phyloP scores from a whole-genome alignment of 768 basidiomycete species.

The Tricholoma hemisulphureum region DNA sequence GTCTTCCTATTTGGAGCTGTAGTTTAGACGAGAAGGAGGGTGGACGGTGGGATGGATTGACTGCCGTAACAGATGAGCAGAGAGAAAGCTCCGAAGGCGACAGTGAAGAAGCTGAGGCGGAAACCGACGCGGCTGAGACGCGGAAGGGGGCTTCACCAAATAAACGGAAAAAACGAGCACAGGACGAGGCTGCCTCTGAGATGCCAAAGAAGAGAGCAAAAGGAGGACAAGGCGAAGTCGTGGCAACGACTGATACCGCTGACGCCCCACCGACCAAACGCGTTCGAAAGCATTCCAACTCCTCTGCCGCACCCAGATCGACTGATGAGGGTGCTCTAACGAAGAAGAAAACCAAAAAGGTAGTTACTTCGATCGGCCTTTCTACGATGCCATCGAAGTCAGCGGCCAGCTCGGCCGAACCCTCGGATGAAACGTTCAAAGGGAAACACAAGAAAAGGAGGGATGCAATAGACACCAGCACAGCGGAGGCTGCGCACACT shows the following conservation, averaged over 20 bases:
- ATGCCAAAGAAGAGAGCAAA: constrained; percentile 49
- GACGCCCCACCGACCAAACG: constrained; percentile 5
- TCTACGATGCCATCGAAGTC: not conserved
- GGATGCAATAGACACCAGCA: constrained; percentile 9
- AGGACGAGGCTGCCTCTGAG: constrained; percentile 32
- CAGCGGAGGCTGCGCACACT: constrained; percentile 6
- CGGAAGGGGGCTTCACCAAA: not conserved
- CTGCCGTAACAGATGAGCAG: constrained; percentile 25
- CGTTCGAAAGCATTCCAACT: not conserved
- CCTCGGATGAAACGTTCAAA: constrained; percentile 3
- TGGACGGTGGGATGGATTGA: constrained; percentile 59
- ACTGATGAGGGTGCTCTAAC: not conserved
- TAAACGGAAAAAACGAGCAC: constrained; percentile 20
- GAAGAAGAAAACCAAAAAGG: not conserved
- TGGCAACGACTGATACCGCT: not conserved
- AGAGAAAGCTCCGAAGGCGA: constrained; percentile 26
- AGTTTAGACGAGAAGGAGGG: constrained; percentile 58
- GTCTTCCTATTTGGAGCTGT: constrained; percentile 91
- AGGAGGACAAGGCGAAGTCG: constrained; percentile 19
- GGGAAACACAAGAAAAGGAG: constrained; percentile 16
- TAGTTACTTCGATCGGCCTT: not conserved
- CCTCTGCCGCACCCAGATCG: not conserved
- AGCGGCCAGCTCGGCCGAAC: constrained; percentile 3
- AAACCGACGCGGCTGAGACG: not conserved
- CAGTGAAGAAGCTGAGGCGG: constrained; percentile 26